phyloP scores from a whole-genome alignment of 2,329 filamentous ascomycete species.

The Aaosphaeria pasadenensis region DNA sequence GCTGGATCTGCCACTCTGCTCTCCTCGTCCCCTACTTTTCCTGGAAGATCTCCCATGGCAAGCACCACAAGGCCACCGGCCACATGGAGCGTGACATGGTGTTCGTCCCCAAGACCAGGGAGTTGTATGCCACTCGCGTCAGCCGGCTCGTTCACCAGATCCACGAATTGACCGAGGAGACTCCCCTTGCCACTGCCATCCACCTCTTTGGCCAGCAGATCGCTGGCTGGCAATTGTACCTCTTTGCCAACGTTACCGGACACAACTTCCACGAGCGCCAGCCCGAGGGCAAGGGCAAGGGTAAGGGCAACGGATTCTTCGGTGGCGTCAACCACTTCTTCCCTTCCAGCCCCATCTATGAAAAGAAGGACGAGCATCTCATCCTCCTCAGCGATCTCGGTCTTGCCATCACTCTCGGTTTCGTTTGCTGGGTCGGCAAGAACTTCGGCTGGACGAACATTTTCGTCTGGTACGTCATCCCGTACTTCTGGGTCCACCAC shows the following conservation, averaged over 20 bases:
- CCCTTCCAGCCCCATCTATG: conserved; percentile 83
- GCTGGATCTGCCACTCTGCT: conserved; percentile 85
- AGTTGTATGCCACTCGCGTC: conserved; percentile 72
- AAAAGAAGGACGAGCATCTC: conserved; percentile 83
- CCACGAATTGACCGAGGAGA: conserved; percentile 88
- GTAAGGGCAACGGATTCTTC: conserved; percentile 80
- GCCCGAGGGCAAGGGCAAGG: conserved; percentile 86
- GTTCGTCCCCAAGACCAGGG: conserved; percentile 89
- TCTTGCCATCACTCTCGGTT: conserved; percentile 56
- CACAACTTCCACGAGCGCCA: conserved; percentile 93
- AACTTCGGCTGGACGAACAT: conserved; percentile 83
- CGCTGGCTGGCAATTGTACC: conserved; percentile 88
- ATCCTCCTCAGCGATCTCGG: conserved; percentile 87
- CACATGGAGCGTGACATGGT: conserved; percentile 99
- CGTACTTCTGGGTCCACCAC: conserved; percentile 98
- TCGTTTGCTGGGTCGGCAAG: conserved; percentile 67
- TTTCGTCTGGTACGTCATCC: conserved; percentile 89
- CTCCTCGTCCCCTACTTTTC: conserved; percentile 97
- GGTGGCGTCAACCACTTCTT: conserved; percentile 94
- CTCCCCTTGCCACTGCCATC: conserved; percentile 74
- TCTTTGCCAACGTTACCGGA: conserved; percentile 88
- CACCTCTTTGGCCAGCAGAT: conserved; percentile 83
- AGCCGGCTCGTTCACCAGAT: conserved; percentile 78
- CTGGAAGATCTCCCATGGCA: conserved; percentile 98
- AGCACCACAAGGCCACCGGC: conserved; percentile 99